Base-by-base conservation (phyloP, 2,329 filamentous ascomycete species). In the Cytospora chrysosperma region DNA sequence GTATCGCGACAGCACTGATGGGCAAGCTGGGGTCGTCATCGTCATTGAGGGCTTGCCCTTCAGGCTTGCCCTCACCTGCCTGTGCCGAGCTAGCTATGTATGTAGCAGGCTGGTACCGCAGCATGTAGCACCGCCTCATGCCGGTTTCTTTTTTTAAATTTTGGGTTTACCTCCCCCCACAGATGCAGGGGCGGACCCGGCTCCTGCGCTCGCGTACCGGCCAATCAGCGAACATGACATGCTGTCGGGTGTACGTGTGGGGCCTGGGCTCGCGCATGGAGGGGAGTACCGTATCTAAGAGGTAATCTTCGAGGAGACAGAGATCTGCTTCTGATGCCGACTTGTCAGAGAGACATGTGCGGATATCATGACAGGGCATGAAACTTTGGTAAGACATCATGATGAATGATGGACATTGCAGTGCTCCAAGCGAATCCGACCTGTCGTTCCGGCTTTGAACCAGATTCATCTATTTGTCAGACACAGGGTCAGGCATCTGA, bases 121-220 rank as follows among this genome's bases (percentile, higher is more conserved):
- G 50, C 49, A 27, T 19, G 64, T 69, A 56, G 65, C 62, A 67
- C 64, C 63, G 63, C 66, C 64, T 67, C 65, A 57, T 40, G 37
- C 53, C 21, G 24, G 34, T 54, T 65, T 67, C 59, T 67, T 69
- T 67, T 64, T 67, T 67, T 64, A 65, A 62, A 67, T 65, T 65
- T 60, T 62, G 63, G 60, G 63, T 63, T 55, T 28, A 49, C 43
- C 32, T 27, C 56, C 56, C n/a, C 37, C 61, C 61, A 43, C 53
- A 55, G 24, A 52, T 55, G 58, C 57, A 53, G 57, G 61, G 40
- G 28, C n/a, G 27, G 5, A 21, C 49, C 51, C 43, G 56, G 58
- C 58, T 60, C 30, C 51, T 55, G 58, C 58, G 15, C 59, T 63
- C 62, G 61, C 50, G 58, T 65, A 19, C 50, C 43, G 28, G 59